These are phyloP conservation scores for Raddia guianensis DNA, from an alignment of 176 grass and related monocot genomes.

Conservation along the genomic window DNA sequence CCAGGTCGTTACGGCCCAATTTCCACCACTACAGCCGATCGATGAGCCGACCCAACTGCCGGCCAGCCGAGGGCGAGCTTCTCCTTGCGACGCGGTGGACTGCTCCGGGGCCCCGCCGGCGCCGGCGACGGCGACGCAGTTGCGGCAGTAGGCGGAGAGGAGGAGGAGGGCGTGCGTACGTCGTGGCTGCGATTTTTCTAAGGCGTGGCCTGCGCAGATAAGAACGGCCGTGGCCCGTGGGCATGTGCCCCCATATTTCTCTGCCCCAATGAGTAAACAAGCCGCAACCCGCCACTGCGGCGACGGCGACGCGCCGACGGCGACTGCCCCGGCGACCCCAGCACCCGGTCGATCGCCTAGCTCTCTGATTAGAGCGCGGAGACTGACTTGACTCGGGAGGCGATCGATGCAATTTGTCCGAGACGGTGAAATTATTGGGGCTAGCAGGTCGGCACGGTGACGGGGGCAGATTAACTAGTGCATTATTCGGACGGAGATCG, in stretches of 20 bases:
- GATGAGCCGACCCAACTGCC: no score
- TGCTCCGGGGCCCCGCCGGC: neutral
- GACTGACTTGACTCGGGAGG: conserved; percentile 22
- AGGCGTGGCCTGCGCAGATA: conserved; percentile 36
- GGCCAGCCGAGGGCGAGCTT: conserved; percentile 22
- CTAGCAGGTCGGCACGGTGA: conserved; percentile 37
- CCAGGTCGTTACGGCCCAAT: no score
- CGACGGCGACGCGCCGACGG: conserved; percentile 29
- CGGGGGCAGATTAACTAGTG: neutral
- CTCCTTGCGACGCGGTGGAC: neutral
- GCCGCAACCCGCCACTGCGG: neutral
- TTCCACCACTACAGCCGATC: no score
- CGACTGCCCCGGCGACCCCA: neutral
- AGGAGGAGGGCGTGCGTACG: neutral
- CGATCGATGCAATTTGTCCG: neutral
- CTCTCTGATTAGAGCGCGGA: neutral
- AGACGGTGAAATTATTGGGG: conserved; percentile 29
- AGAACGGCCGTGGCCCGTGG: neutral
- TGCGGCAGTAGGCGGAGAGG: neutral
- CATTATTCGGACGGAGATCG: no score
- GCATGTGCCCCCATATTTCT: neutral
- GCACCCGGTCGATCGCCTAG: no score
- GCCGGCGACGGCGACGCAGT: neutral
- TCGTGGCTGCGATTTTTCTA: neutral
- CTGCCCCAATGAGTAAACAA: conserved; percentile 19